Evolutionary conservation across 805 yeast genomes (phyloP), one percentile per base, ranked within the genome.

Genomic region (Ogataea angusta): DNA sequence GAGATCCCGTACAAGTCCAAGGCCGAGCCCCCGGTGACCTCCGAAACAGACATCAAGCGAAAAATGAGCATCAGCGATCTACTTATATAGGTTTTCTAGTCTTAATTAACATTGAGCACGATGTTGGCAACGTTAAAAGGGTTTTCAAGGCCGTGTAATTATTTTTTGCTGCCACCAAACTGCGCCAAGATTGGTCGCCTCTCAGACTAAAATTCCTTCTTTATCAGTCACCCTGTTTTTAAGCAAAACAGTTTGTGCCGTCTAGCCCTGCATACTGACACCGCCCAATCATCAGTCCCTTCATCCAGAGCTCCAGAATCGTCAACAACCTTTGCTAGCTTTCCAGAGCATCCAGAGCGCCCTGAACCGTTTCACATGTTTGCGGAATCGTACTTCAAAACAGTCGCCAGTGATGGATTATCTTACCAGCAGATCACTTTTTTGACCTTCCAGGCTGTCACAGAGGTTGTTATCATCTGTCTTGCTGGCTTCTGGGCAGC

Each of bases 401-500:
- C 27, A 6, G 10, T 36, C 13, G 32, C 44, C 18, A 23, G 47
- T 13, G 47, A 36, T 12, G 46, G 47, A 17, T 34, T 51, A 16
- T 51, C 55, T 16, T 55, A 47, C 48, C 59, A 37, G 46, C 68
- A 67, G 42, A 75, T 76, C 45, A 56, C 84, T 17, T 82, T 79
- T 49, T 70, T 90, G 46, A 89, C 96, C 1, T 82, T 91, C 54
- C 89, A 91, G 68, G 96, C 97, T 1, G 95, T 90, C 21, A 66
- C 87, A 36, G 93, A 91, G 64, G 96, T 91, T 36, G 90, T 91
- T 34, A 68, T 89, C 35, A 84, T 93, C 25, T 84, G 96, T 51
- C 60, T 85, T 26, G 80, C 91, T 12, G 99, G 99, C 10, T 90
- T 81, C 58, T 69, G 85, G 66, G 87, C 95, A 25, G 93, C 96